Evolutionary conservation across 805 yeast genomes (phyloP), one percentile per base, ranked within the genome.

Genomic region (Candida coquimbonensis): DNA sequence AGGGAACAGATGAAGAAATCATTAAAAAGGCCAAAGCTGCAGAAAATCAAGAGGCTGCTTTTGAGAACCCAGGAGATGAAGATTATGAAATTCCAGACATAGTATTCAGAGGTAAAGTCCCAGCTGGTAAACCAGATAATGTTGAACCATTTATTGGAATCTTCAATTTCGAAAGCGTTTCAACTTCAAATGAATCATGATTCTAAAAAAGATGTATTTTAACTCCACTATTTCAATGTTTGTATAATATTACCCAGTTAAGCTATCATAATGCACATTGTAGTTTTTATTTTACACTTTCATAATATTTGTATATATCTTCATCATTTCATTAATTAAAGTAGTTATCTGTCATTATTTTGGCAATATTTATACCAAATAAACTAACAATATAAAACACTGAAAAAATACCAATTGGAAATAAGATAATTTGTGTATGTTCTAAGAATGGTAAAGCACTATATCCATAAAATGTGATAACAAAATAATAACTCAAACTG

Each of bases 391-490:
- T 38, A 78, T 86, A 88, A 9, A 73, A 56, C 2, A 85, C 53
- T 1, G 74, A 73, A 43, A 83, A 68, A 4, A 76, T 55, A 1
- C 83, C 84, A 36, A 88, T 73, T 11, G 95, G 89, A 17, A 80
- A 63, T 36, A 83, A 62, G 34, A 83, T 65, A 39, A 74, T 63
- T 57, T 83, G 85, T 13, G 87, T 80, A 55, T 73, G 78, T 63
- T 65, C 81, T 69, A 77, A 70, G 60, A 70, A 86, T 51, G 80
- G 89, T 61, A 84, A 72, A 40, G 87, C 70, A 69, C 87, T 76
- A 67, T 85, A 90, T n/a, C 97, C 97, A 57, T 88, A 80, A 61
- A 89, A 89, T 2, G 96, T 83, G 43, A 89, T 75, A 44, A 86
- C 73, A 55, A 80, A 80, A 64, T 90, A 90, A 60, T 86, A 86